These are phyloP conservation scores for Malania oleifera DNA, from an alignment of 164 flowering plant species.

Conservation along the genomic window DNA sequence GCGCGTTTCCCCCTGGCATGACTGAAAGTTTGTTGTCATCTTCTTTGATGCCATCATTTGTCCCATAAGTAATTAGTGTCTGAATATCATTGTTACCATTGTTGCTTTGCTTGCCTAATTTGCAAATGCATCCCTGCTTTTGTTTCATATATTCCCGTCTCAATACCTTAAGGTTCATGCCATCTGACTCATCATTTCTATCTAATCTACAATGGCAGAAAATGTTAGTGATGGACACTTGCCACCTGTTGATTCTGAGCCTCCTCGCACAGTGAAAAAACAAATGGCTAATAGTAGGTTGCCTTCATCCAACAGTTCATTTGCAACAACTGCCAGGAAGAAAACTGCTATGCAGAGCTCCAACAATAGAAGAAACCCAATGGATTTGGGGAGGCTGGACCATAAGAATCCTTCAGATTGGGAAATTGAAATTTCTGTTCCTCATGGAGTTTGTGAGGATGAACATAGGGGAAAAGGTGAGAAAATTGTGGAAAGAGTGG, in stretches of 20 bases:
- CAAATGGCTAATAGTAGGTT: constrained; percentile 22
- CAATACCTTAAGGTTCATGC: too few species aligned
- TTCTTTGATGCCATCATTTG: too few species aligned
- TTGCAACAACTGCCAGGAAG: constrained; percentile 37
- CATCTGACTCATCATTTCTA: too few species aligned
- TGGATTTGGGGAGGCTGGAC: constrained; percentile 39
- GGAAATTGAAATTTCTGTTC: constrained; percentile 50
- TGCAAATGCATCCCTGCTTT: too few species aligned
- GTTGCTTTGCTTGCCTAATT: too few species aligned
- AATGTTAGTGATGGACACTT: constrained; percentile 39
- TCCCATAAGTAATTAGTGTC: too few species aligned
- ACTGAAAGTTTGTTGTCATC: not conserved
- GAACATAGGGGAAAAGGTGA: constrained; percentile 23
- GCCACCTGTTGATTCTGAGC: constrained; percentile 23
- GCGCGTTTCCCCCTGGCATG: too few species aligned
- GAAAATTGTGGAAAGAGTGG: constrained; percentile 20
- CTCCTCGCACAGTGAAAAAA: constrained; percentile 32
- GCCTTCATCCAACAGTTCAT: constrained; percentile 36
- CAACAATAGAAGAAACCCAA: constrained; percentile 32
- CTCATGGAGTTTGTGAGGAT: constrained; percentile 23
- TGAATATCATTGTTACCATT: too few species aligned
- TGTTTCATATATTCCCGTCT: too few species aligned
- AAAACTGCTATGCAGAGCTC: constrained; percentile 37
- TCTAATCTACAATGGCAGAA: constrained; percentile 27
- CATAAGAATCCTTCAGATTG: constrained; percentile 41